Base-by-base conservation (phyloP, 352 stramenopile species). In the Halophytophthora batemanensis region DNA sequence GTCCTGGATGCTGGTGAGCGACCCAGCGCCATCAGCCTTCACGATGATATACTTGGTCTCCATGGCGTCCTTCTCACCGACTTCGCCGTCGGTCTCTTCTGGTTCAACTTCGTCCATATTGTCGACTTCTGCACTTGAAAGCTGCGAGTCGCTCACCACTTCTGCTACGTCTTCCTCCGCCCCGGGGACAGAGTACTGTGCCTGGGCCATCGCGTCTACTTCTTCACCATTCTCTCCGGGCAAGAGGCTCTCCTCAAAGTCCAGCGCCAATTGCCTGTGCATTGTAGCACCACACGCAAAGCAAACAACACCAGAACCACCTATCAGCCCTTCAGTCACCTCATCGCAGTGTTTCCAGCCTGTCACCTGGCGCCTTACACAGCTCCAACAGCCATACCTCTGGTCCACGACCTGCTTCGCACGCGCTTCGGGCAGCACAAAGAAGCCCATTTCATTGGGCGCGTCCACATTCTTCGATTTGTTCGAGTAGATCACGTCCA, bases 401-500 rank as follows among this genome's bases (percentile, higher is more conserved):
- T 89, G 78, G 41, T 90, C 79, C 19, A 92, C 62, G 43, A 91
- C 77, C 43, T 85, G 75, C 61, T 83, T 85, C 3, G 81, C 77
- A 13, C 74, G 63, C 8, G 51, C 52, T 61, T 90, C 76, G 6
- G 68, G 50, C 19, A 92, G 53, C 28, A 83, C 83, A 38, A 88
- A 90, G 57, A 94, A 91, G 6, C 77, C 76, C 35, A 85, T 75
- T 53, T 92, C 81, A 45, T 92, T 89, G 3, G 83, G 83, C 40
- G 82, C 77, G 46, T 94, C 83, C n/a, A 87, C 69, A 36, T 87
- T 84, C 60, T 86, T 89, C 1, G 77, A 87, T 49, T 90, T 87
- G 48, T 89, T 90, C 4, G 70, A 76, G 48, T 90, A 92, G 7
- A 67, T 77, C n/a, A 94, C 80, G 56, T 92, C 82, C 6, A 92